Evolutionary conservation across 495 filamentous ascomycete species (phyloP).

Genomic region (Penicillium soppii): DNA sequence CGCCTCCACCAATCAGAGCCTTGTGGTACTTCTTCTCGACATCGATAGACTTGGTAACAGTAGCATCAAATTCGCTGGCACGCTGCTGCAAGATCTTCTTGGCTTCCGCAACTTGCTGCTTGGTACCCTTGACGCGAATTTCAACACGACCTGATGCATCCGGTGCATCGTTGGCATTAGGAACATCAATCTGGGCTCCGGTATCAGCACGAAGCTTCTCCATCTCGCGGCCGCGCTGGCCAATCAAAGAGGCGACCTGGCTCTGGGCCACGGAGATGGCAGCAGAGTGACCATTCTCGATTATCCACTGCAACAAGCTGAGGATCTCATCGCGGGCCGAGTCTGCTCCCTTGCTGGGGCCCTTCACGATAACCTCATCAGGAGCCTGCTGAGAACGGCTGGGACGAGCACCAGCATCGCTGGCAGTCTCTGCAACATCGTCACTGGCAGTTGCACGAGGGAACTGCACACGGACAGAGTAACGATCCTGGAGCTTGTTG

Average conservation of each 20-base stretch:
- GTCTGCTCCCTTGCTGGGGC: conserved; percentile 87
- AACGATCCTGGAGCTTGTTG: conserved; percentile 73
- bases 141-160: conserved; percentile 67
- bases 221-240: conserved; percentile 83
- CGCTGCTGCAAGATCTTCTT: conserved; percentile 86
- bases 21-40: conserved; percentile 92
- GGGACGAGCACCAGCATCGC: conserved; percentile 64
- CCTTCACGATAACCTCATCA: conserved; percentile 89
- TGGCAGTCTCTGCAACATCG: conserved; percentile 68
- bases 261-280: conserved; percentile 81
- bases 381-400: conserved; percentile 69
- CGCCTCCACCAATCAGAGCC: conserved; percentile 81
- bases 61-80: conserved; percentile 80
- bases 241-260: conserved; percentile 87
- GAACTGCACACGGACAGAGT: conserved; percentile 92
- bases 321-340: conserved; percentile 86
- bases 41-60: conserved; percentile 74
- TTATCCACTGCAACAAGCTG: conserved; percentile 78
- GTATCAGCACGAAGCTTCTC: conserved; percentile 81
- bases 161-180: conserved; percentile 58
- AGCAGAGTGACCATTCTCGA: conserved; percentile 76
- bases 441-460: conserved; percentile 65
- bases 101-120: conserved; percentile 82
- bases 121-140: conserved; percentile 87
- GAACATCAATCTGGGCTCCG: conserved; percentile 87